Percentiles rank a stretch among this genome's conserved stretches.
phyloP scores from a whole-genome alignment of 73 alveolate genomes.

The Urostyla sp. region DNA sequence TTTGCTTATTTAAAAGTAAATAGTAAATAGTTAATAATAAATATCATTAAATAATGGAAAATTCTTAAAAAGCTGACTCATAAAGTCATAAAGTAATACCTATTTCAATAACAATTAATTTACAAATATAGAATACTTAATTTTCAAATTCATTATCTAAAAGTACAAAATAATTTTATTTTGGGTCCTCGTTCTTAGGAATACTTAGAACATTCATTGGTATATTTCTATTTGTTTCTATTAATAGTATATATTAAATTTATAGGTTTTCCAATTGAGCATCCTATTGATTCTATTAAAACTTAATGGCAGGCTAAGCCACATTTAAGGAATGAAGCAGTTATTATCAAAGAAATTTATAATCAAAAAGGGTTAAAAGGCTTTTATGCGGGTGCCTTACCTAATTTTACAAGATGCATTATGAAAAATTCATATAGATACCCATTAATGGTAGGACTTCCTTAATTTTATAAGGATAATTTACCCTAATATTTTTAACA shows the following conservation, averaged over 20 bases:
- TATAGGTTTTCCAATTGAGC: conserved; percentile 68
- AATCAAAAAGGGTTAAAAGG: conserved; percentile 53
- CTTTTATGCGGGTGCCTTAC: conserved; percentile 64
- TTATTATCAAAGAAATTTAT: conserved; percentile 27
- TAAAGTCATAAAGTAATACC: too few relatives aligned
- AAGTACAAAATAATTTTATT: not conserved
- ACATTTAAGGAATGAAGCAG: conserved; percentile 45
- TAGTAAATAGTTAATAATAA: too few relatives aligned
- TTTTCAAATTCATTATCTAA: not conserved
- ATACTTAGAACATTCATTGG: conserved; percentile 36
- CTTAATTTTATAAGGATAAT: conserved; percentile 30
- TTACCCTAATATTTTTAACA: conserved; percentile 9
- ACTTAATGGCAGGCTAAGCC: conserved; percentile 72
- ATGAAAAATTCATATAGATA: conserved; percentile 63
- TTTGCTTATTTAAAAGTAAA: too few relatives aligned
- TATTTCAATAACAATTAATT: too few relatives aligned
- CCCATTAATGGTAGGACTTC: conserved; percentile 69
- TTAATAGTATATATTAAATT: too few relatives aligned
- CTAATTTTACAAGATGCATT: conserved; percentile 57
- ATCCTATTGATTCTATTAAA: conserved; percentile 67
- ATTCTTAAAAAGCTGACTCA: too few relatives aligned
- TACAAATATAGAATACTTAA: too few relatives aligned
- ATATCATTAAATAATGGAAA: too few relatives aligned
- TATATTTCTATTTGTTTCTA: not conserved
- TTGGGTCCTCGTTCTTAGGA: conserved; percentile 23